phyloP scores from a whole-genome alignment of 1,139 yeast species.

The Taphrina flavorubra region DNA sequence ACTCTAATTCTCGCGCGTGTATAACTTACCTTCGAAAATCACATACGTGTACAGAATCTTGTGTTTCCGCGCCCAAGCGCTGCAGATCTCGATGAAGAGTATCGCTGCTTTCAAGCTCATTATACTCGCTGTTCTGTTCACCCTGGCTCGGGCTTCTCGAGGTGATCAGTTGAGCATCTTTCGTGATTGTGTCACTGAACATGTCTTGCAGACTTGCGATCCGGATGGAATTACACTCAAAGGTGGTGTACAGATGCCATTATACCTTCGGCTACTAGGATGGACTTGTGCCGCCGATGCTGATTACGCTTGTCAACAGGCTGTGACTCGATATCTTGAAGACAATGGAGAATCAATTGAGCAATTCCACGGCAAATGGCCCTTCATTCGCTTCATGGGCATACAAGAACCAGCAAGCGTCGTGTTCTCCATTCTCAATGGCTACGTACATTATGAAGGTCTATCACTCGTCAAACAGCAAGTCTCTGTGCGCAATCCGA shows the following conservation, averaged over 20 bases:
- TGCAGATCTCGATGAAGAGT: neutral
- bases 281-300: conserved; percentile 89
- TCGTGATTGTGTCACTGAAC: conserved; percentile 27
- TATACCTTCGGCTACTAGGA: conserved; percentile 58
- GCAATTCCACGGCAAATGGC: conserved; percentile 99
- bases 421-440: conserved; percentile 77
- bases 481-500: conserved; percentile 48
- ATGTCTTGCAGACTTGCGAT: conserved; percentile 20
- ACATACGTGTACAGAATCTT: too few relatives aligned
- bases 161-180: conserved; percentile 38
- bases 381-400: conserved; percentile 74
- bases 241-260: conserved; percentile 52
- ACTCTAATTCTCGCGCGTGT: too few relatives aligned
- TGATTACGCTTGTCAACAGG: conserved; percentile 88
- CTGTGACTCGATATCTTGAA: conserved; percentile 65
- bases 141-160: conserved; percentile 8
- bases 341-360: conserved; percentile 59
- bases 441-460: conserved; percentile 74
- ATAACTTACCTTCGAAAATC: too few relatives aligned
- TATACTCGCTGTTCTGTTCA: neutral
- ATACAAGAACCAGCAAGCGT: conserved; percentile 86
- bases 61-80: neutral
- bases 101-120: neutral
- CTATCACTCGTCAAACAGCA: conserved; percentile 48
- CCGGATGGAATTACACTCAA: conserved; percentile 3